Evolutionary conservation across 345 rosid species (phyloP).

Genomic region (Syzygium grande): DNA sequence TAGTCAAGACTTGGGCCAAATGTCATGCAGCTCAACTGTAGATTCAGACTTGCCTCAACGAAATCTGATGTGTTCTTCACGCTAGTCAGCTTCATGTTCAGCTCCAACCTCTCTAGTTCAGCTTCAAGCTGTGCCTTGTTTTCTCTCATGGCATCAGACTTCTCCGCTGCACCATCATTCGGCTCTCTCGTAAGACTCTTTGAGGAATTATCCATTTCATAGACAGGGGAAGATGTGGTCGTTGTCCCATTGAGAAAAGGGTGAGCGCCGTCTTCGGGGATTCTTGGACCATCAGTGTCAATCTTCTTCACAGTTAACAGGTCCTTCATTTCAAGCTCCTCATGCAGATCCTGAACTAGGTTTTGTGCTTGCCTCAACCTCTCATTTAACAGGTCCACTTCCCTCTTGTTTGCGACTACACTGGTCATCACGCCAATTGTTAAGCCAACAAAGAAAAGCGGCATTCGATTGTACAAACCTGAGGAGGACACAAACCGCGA

Average conservation of each 20-base stretch:
- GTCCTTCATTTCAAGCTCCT: constrained; percentile 29
- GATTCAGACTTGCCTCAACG: constrained; percentile 7
- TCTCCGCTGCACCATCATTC: background rate
- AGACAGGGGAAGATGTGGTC: background rate
- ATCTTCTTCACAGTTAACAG: constrained; percentile 10
- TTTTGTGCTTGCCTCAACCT: constrained; percentile 13
- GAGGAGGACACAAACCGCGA: background rate
- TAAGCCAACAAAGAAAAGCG: constrained; percentile 15
- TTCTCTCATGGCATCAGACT: constrained; percentile 11
- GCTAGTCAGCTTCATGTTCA: constrained; percentile 8
- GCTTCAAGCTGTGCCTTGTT: constrained; percentile 35
- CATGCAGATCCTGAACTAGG: constrained; percentile 19
- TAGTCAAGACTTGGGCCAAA: background rate
- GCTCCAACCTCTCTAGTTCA: constrained; percentile 20
- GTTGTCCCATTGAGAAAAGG: background rate
- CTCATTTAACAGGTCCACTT: constrained; percentile 15
- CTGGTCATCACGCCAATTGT: constrained; percentile 9
- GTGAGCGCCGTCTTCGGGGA: background rate
- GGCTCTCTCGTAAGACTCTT: background rate
- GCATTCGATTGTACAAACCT: constrained; percentile 8
- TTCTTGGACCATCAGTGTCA: background rate
- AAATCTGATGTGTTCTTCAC: background rate
- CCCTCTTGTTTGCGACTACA: background rate
- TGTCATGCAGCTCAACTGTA: background rate
- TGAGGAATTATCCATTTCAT: background rate